Evolutionary conservation across 2,329 filamentous ascomycete genomes (phyloP), one percentile per base, ranked within the genome.

Genomic region (Aspergillus transmontanensis): DNA sequence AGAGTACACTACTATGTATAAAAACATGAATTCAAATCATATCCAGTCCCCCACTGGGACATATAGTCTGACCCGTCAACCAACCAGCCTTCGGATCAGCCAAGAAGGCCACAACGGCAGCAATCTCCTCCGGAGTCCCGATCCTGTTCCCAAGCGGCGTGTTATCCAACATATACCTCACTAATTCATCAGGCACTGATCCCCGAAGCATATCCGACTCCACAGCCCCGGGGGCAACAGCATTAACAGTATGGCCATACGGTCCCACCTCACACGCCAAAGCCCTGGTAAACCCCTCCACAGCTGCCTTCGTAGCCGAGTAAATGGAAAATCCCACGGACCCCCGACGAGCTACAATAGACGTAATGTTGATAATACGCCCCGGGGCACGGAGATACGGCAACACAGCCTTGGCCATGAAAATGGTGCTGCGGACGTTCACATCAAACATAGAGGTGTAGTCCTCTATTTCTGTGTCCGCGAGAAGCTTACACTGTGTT

Each of bases 41-140:
- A 16, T 46, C 19, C 26, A 60, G n/a, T n/a, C 59, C 53, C 16
- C 59, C 53, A 26, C 53, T 63, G 30, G 48, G 60, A 26, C 43
- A 55, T 10, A 65, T 46, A 10, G 54, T 59, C 46, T 65, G 63
- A 23, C 63, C 60, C 1, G 60, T 59, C 14, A 65, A 46, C 63
- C 63, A 65, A 21, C 60, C 36, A 16, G 46, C 43, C 16, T 36
- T 60, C 14, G 43, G 30, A 4, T 57, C 57, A 1, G 57, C 60
- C 41, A 64, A 53, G 43, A 61, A 58, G 7, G 41, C 46, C 19
- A 60, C 57, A 19, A 64, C 43, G 5, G 36, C 32, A 6, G 63
- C 45, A 21, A 63, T 57, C 28, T 64, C 63, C 32, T 63, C 63
- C 1, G 60, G 32, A 4, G 46, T 30, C 16, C n/a, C 62, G 0